phyloP scores from a whole-genome alignment of 768 basidiomycete species.

The Suillus discolor region DNA sequence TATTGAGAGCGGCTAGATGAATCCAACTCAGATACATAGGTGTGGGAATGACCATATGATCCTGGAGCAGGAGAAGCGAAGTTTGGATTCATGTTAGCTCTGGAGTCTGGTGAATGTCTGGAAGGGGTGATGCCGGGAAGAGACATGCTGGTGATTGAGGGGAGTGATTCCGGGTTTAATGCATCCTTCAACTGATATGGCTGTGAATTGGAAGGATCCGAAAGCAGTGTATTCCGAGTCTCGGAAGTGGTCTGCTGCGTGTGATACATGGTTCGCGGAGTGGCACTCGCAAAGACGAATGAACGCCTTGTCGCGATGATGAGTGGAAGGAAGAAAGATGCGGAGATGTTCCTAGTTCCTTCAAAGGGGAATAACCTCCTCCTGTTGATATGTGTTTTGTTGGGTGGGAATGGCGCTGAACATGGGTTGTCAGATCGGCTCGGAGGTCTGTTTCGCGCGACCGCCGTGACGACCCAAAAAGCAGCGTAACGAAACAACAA shows the following conservation, averaged over 20 bases:
- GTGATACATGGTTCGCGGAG: slow-evolving; percentile 15
- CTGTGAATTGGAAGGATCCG: slow-evolving; percentile 5
- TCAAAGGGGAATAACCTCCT: slow-evolving; percentile 7
- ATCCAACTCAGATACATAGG: slow-evolving; percentile 9
- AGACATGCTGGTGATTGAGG: slow-evolving; percentile 24
- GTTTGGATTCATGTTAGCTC: slow-evolving; percentile 7
- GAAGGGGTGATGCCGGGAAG: slow-evolving; percentile 15
- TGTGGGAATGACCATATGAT: slow-evolving; percentile 13
- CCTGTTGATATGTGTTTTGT: slow-evolving; percentile 25
- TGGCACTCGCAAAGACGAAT: slow-evolving; percentile 5
- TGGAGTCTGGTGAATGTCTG: slow-evolving; percentile 9
- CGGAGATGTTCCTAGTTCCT: slow-evolving; percentile 3
- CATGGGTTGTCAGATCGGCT: slow-evolving; percentile 15
- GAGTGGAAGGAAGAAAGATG: slow-evolving; percentile 6
- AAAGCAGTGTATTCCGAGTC: slow-evolving; percentile 8
- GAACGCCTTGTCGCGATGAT: not conserved
- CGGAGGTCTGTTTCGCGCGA: slow-evolving; percentile 13
- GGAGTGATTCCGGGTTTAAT: slow-evolving; percentile 11
- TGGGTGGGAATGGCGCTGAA: slow-evolving; percentile 16
- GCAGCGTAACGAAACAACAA: not conserved
- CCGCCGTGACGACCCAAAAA: slow-evolving; percentile 2
- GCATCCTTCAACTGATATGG: slow-evolving; percentile 4
- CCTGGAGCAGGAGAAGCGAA: slow-evolving; percentile 7
- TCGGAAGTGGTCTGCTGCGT: slow-evolving; percentile 16
- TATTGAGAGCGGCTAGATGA: slow-evolving; percentile 12